Conservation (phyloP, 441 rosid genomes). For the Gossypium gossypioides region DNA sequence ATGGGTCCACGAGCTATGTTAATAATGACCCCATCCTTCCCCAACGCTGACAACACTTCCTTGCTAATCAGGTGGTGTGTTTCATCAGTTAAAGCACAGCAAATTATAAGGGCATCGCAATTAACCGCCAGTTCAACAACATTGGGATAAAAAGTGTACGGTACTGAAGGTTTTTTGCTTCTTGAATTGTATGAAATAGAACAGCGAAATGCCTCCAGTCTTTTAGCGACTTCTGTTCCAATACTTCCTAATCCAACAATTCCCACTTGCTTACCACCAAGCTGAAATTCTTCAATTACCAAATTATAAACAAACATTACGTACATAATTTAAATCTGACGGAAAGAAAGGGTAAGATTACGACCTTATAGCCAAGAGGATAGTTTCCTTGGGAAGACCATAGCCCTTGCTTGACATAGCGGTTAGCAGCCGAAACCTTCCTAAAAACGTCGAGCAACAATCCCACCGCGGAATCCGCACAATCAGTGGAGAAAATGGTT, state of each 20-base stretch:
- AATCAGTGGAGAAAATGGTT: constrained; percentile 29
- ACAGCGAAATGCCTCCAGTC: constrained; percentile 31
- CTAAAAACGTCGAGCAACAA: constrained; percentile 37
- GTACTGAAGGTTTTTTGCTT: constrained; percentile 10
- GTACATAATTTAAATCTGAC: neutral
- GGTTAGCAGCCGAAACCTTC: constrained; percentile 36
- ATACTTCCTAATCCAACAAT: constrained; percentile 35
- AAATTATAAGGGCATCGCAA: constrained; percentile 21
- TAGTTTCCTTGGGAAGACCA: constrained; percentile 21
- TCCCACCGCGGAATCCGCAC: constrained; percentile 39
- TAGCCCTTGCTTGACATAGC: constrained; percentile 26
- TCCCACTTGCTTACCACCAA: constrained; percentile 28
- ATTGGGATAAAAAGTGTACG: constrained; percentile 22
- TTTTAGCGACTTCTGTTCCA: constrained; percentile 26
- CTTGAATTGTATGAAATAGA: constrained; percentile 22
- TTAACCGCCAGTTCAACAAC: constrained; percentile 19
- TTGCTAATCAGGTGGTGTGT: constrained; percentile 30
- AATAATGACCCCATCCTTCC: constrained; percentile 27
- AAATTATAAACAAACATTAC: neutral
- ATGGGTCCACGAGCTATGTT: constrained; percentile 29
- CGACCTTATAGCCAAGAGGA: constrained; percentile 26
- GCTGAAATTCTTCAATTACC: constrained; percentile 15
- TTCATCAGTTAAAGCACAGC: constrained; percentile 26
- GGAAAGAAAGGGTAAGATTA: neutral
- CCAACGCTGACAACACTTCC: constrained; percentile 24